A percentile compares a stretch with the other conserved stretches of the same genome.
phyloP scores from a whole-genome alignment of 1,284 basidiomycete species.

The Athelia sp. region DNA sequence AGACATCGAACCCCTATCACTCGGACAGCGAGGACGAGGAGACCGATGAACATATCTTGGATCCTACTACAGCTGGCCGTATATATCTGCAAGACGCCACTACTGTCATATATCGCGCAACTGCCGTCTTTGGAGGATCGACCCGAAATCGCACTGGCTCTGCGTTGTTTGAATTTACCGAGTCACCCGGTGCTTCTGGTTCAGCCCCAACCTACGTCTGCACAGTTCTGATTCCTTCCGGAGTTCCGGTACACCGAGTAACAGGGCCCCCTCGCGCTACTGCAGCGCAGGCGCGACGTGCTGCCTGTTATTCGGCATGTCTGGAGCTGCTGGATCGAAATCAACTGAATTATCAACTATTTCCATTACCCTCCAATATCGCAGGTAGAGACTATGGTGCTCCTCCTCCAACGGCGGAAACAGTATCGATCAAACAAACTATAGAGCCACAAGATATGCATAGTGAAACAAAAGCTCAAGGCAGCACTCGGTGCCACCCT shows the following conservation, averaged over 20 bases:
- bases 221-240: slow-evolving; percentile 41
- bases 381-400: slow-evolving; percentile 7
- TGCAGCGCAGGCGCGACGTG: slow-evolving; percentile 47
- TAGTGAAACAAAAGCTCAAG: slow-evolving; percentile 5
- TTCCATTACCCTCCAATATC: slow-evolving; percentile 33
- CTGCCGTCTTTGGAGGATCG: slow-evolving; percentile 18
- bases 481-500: slow-evolving; percentile 48
- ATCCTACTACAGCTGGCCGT: slow-evolving; percentile 53
- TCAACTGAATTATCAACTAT: slow-evolving; percentile 44
- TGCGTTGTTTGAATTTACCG: slow-evolving; percentile 40
- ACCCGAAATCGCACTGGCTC: slow-evolving; percentile 14
- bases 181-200: slow-evolving; percentile 16
- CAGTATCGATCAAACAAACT: slow-evolving; percentile 6
- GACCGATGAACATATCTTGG: slow-evolving; percentile 35
- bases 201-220: slow-evolving; percentile 33
- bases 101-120: slow-evolving; percentile 48
- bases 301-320: slow-evolving; percentile 54
- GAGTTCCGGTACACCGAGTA: slow-evolving; percentile 33
- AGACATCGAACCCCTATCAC: slow-evolving; percentile 35
- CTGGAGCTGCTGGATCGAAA: slow-evolving; percentile 42
- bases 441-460: slow-evolving; percentile 6
- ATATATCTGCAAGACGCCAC: slow-evolving; percentile 52
- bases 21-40: slow-evolving; percentile 44
- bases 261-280: slow-evolving; percentile 41
- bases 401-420: slow-evolving; percentile 9